Evolutionary conservation across 495 filamentous ascomycete species (phyloP).

Genomic region (Penicillium simplicissimum): DNA sequence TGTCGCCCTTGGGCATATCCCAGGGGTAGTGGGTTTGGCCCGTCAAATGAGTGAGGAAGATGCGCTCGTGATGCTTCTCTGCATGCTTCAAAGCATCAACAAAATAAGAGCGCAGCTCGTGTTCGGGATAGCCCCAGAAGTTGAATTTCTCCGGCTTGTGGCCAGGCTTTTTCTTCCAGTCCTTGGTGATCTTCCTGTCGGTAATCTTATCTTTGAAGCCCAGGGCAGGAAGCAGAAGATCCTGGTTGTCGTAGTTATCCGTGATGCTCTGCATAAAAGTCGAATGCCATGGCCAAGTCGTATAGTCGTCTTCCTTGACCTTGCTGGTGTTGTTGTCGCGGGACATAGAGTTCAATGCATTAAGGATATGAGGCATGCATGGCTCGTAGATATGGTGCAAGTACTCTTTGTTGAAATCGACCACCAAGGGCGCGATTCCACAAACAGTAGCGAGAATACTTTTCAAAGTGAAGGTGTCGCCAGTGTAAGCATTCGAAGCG

Average conservation of each 20-base stretch:
- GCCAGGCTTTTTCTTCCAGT: constrained; percentile 23
- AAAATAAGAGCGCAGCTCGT: constrained; percentile 39
- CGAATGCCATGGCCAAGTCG: constrained; percentile 31
- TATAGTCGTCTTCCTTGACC: constrained; percentile 19
- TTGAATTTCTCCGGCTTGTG: constrained; percentile 33
- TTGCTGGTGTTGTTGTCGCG: constrained; percentile 22
- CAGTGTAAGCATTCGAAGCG: constrained; percentile 36
- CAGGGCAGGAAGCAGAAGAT: constrained; percentile 28
- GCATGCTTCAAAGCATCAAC: constrained; percentile 35
- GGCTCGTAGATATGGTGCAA: constrained; percentile 45
- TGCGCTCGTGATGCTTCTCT: constrained; percentile 35
- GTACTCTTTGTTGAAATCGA: constrained; percentile 44
- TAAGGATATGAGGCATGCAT: constrained; percentile 42
- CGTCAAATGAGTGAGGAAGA: constrained; percentile 46
- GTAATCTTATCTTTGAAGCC: constrained; percentile 37
- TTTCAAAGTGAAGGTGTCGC: constrained; percentile 44
- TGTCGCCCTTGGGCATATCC: constrained; percentile 33
- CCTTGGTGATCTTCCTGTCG: constrained; percentile 33
- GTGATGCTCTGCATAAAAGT: constrained; percentile 38
- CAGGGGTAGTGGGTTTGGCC: constrained; percentile 46
- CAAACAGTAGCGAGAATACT: constrained; percentile 42
- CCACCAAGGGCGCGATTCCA: constrained; percentile 40
- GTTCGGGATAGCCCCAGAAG: constrained; percentile 47
- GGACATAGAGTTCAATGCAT: constrained; percentile 31
- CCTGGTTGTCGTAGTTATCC: constrained; percentile 26